Percentiles rank a stretch among this genome's conserved stretches.
Conservation (phyloP, 2,329 filamentous ascomycete genomes). For the Aspergillus sojae region DNA sequence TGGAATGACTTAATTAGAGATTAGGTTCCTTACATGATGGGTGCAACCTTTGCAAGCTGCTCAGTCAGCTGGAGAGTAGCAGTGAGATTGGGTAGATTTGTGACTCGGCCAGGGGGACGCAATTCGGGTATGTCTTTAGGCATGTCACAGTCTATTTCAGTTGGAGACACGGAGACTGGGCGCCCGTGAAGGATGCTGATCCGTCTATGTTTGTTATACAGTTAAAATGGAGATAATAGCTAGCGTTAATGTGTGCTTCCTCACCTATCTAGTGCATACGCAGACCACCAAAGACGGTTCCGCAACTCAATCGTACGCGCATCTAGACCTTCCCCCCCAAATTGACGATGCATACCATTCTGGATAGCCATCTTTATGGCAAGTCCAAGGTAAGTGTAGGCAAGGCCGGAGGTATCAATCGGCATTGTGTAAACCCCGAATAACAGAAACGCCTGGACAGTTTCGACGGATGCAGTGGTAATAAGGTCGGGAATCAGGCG, state of each 20-base stretch:
- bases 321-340: constrained; percentile 27
- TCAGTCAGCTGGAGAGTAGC: constrained; percentile 44
- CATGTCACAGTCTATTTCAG: constrained; percentile 54
- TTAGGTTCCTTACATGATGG: constrained; percentile 26
- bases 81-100: constrained; percentile 45
- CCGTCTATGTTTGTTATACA: constrained; percentile 35
- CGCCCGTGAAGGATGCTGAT: constrained; percentile 56
- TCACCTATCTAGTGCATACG: constrained; percentile 55
- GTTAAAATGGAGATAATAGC: neutral
- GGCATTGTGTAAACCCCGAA: constrained; percentile 43
- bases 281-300: constrained; percentile 58
- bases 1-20: neutral
- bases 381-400: constrained; percentile 56
- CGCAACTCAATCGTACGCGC: constrained; percentile 50
- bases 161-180: constrained; percentile 51
- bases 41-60: constrained; percentile 31
- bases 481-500: constrained; percentile 57
- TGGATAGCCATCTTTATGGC: constrained; percentile 58
- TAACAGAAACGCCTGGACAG: constrained; percentile 53
- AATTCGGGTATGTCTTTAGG: constrained; percentile 46
- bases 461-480: constrained; percentile 55
- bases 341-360: constrained; percentile 58
- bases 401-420: constrained; percentile 54
- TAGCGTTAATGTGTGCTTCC: neutral
- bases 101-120: constrained; percentile 35